A percentile compares a stretch with the other conserved stretches of the same genome.
These are phyloP conservation scores for Penicillium pancosmium DNA, from an alignment of 495 filamentous ascomycete genomes.

Conservation along the genomic window DNA sequence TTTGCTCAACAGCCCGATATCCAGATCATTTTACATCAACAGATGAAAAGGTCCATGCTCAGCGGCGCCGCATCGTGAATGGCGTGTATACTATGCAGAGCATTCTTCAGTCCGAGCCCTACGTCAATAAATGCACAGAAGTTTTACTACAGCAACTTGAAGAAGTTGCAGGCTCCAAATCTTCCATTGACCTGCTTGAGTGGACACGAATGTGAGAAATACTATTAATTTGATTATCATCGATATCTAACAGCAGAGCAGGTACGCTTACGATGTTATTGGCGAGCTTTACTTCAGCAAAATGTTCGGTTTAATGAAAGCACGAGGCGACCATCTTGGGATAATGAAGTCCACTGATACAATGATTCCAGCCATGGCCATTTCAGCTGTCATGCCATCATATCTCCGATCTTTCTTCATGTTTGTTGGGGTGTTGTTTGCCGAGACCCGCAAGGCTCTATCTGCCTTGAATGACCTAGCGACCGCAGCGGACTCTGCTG, in stretches of 20 bases:
- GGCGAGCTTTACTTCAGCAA: constrained; percentile 42
- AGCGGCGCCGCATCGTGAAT: constrained; percentile 35
- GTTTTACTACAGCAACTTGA: constrained; percentile 23
- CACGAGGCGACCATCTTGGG: constrained; percentile 16
- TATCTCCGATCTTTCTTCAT: neutral
- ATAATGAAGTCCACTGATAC: constrained; percentile 25
- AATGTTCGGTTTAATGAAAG: constrained; percentile 39
- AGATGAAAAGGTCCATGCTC: constrained; percentile 31
- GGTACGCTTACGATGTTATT: constrained; percentile 40
- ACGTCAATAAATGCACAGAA: constrained; percentile 30
- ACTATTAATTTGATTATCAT: constrained; percentile 4
- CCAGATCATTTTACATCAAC: constrained; percentile 21
- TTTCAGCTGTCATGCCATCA: neutral
- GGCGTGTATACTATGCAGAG: constrained; percentile 34
- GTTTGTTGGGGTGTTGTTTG: too few relatives aligned
- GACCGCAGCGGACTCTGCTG: too few relatives aligned
- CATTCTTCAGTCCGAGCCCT: constrained; percentile 32
- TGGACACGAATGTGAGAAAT: constrained; percentile 23
- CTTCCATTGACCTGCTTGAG: constrained; percentile 24
- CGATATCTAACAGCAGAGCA: constrained; percentile 13
- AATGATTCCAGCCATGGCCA: neutral
- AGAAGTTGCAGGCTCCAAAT: constrained; percentile 21
- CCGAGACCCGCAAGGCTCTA: too few relatives aligned
- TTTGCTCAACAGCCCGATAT: neutral
- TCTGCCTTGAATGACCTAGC: too few relatives aligned